Conservation (phyloP, 2,329 filamentous ascomycete species). For the Pseudogymnoascus sp. region DNA sequence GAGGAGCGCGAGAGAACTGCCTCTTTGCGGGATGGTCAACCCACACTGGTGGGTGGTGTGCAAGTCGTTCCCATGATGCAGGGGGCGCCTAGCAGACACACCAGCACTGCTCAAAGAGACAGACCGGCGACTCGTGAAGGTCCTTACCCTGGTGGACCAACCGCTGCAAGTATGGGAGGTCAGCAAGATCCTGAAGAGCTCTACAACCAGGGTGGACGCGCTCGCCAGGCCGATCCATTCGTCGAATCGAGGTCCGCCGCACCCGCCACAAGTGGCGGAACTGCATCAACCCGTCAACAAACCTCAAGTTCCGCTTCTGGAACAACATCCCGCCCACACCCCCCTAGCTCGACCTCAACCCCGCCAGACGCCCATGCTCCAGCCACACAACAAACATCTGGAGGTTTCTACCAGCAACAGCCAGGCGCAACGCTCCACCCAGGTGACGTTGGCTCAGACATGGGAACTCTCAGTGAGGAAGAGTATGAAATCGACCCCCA, state of each 20-base stretch:
- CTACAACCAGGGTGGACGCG: conserved; percentile 24
- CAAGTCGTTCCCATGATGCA: conserved; percentile 91
- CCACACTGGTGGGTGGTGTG: conserved; percentile 84
- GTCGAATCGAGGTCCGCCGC: conserved; percentile 35
- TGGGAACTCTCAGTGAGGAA: conserved; percentile 60
- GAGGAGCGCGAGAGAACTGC: conserved; percentile 82
- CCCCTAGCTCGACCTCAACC: conserved; percentile 22
- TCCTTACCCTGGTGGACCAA: conserved; percentile 32
- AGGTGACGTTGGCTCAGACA: conserved; percentile 36
- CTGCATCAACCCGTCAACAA: conserved; percentile 24
- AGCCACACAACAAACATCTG: conserved; percentile 34
- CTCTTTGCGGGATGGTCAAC: conserved; percentile 78
- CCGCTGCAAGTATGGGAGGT: conserved; percentile 9
- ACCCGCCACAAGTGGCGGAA: conserved; percentile 20
- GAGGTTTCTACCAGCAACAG: conserved; percentile 39
- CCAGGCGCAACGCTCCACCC: conserved; percentile 26
- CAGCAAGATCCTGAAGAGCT: conserved; percentile 18
- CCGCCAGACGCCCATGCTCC: conserved; percentile 36
- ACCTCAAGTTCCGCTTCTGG: conserved; percentile 20
- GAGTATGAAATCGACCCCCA: conserved; percentile 61
- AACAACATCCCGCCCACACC: conserved; percentile 10
- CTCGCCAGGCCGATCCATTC: conserved; percentile 49
- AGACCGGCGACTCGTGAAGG: conserved; percentile 40
- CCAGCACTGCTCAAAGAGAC: conserved; percentile 33
- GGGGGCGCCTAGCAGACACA: conserved; percentile 51